A percentile compares a stretch with the other conserved stretches of the same genome.
Evolutionary conservation across 805 yeast species (phyloP).

Genomic region (Candida xyloterini): DNA sequence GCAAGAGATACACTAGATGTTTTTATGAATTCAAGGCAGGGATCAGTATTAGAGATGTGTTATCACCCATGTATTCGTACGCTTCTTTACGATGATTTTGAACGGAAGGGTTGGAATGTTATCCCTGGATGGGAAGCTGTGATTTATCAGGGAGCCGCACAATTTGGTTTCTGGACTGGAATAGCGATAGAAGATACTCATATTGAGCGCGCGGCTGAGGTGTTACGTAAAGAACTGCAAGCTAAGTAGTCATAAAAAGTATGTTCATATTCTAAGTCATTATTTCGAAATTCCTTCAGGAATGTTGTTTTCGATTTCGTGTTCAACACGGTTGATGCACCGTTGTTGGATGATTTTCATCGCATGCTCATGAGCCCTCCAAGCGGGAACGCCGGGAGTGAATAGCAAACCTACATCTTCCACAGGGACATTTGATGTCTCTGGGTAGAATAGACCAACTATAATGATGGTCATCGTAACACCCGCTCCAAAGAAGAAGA

Average conservation of each 20-base stretch:
- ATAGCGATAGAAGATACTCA: constrained; percentile 5
- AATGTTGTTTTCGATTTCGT: neutral
- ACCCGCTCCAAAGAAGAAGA: constrained; percentile 4
- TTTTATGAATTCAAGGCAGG: constrained; percentile 5
- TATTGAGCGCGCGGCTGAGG: constrained; percentile 1
- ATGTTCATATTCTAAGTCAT: neutral
- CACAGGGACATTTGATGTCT: constrained; percentile 4
- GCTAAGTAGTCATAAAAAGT: neutral
- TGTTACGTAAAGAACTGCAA: constrained; percentile 5
- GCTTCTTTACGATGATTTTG: constrained; percentile 8
- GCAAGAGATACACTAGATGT: constrained; percentile 10
- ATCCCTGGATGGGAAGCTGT: constrained; percentile 15
- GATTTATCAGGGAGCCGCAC: constrained; percentile 14
- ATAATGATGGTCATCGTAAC: neutral
- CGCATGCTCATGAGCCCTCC: constrained; percentile 5
- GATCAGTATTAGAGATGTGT: constrained; percentile 13
- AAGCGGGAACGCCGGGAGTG: constrained; percentile 3
- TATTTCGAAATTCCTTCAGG: neutral
- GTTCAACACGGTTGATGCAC: neutral
- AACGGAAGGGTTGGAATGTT: constrained; percentile 10
- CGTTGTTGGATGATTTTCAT: neutral
- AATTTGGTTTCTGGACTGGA: constrained; percentile 12
- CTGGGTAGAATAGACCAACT: constrained; percentile 3
- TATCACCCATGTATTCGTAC: constrained; percentile 13
- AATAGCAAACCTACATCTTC: constrained; percentile 5